Evolutionary conservation across 176 grass and related monocot species (phyloP).

Genomic region (Hsuehochloa calcarea): DNA sequence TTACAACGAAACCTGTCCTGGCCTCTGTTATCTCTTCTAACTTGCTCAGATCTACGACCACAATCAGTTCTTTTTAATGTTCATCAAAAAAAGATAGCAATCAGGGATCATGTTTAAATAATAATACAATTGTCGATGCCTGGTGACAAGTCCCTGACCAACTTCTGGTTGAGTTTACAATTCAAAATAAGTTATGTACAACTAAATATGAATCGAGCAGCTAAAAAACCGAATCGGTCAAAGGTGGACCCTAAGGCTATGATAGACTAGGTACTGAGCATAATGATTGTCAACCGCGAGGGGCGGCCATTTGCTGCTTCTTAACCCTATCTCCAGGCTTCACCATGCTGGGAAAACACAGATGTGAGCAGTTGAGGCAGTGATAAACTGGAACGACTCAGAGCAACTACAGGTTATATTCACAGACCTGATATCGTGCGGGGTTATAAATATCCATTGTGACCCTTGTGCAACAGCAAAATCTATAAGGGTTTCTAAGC

Average conservation of each 20-base stretch:
- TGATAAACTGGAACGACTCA: background rate
- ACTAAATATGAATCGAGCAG: background rate
- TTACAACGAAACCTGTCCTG: no score
- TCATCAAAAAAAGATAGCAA: background rate
- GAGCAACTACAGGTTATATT: background rate
- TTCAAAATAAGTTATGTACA: conserved; percentile 22
- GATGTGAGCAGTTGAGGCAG: background rate
- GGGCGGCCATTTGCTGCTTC: conserved; percentile 95
- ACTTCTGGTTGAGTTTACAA: background rate
- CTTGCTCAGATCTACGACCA: no score
- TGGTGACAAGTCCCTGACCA: background rate
- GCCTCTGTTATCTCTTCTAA: no score
- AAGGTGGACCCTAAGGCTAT: background rate
- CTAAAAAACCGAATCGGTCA: background rate
- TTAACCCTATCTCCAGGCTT: conserved; percentile 72
- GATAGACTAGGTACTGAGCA: background rate
- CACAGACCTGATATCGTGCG: conserved; percentile 88
- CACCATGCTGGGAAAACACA: conserved; percentile 65
- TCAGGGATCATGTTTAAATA: background rate
- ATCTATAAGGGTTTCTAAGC: conserved; percentile 88
- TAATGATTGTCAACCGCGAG: conserved; percentile 51
- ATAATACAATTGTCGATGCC: background rate
- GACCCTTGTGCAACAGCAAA: conserved; percentile 80
- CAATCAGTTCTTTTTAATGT: background rate
- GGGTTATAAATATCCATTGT: conserved; percentile 96